A percentile compares a stretch with the other conserved stretches of the same genome.
Conservation (phyloP, 495 filamentous ascomycete species). For the Aspergillus indologenus region DNA sequence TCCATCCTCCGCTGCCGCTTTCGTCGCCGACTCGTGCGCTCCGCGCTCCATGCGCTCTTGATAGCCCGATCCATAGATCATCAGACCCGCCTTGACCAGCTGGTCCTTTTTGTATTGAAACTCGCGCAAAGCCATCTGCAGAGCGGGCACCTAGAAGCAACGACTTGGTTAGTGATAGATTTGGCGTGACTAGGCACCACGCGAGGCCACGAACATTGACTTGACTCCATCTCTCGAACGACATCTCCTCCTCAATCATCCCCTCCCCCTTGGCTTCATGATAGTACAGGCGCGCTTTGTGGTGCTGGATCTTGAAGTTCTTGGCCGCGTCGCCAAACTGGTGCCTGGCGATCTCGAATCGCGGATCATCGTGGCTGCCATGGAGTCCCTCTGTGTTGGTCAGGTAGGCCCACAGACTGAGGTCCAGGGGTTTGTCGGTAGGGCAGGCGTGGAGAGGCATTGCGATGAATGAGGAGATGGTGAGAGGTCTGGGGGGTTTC, state of each 20-base stretch:
- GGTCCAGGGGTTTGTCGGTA: neutral
- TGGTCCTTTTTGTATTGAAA: neutral
- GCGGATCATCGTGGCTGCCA: neutral
- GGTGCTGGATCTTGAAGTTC: neutral
- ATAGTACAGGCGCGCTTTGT: neutral
- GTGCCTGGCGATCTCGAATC: neutral
- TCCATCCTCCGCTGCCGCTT: neutral
- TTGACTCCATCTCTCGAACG: neutral
- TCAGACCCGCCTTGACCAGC: neutral
- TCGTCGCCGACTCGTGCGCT: neutral
- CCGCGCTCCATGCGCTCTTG: neutral
- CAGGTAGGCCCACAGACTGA: neutral
- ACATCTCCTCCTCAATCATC: neutral
- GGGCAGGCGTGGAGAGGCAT: neutral
- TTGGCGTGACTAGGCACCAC: too few species aligned
- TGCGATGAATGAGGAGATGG: neutral
- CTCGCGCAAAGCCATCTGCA: neutral
- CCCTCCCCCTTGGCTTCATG: neutral
- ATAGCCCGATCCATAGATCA: neutral
- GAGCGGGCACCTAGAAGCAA: neutral
- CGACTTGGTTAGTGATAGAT: too few species aligned
- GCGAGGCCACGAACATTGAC: neutral
- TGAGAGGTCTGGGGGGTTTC: neutral
- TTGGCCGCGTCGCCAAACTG: neutral
- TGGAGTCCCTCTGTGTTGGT: neutral